Base-by-base conservation (phyloP, 1,284 basidiomycete genomes). In the Sphagnurus paluster region DNA sequence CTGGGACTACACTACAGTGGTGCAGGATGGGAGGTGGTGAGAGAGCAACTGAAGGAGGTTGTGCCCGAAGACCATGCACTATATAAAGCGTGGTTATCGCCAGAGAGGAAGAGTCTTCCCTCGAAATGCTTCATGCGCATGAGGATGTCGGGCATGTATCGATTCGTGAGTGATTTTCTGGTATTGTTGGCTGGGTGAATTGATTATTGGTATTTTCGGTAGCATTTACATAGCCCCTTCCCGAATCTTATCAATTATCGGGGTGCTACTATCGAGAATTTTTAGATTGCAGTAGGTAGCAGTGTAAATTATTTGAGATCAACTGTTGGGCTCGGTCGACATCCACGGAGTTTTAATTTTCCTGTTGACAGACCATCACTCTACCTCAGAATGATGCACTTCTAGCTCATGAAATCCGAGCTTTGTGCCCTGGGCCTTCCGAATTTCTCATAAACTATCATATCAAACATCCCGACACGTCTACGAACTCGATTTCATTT, bases 81-180 rank as follows among this genome's bases (percentile, higher is more conserved):
- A 24, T 67, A 69, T 46, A 53, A 65, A 39, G 66, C 72, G 14
- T 79, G 76, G 77, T 59, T 79, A 33, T 67, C 68, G 8, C 66
- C 68, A n/a, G 70, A 71, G 23, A 67, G 64, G 29, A 72, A 67
- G 52, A 74, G 70, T 4, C 56, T 79, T 32, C 69, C 71, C 11
- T 74, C 74, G 2, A 79, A 79, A 56, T 78, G 76, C 52, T 77
- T 76, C 55, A 63, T 79, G 60, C 69, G 76, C 19, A 79, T 78
- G 76, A 65, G 76, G 43, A 71, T 77, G 67, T 68, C 71, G 29
- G 74, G 70, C 36, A 72, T 74, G 70, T 74, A 74, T 63, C 64
- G 76, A 60, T 70, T 69, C 54, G 73, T 74, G 50, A 65, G 72
- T 68, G 19, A n/a, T n/a, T n/a, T n/a, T n/a, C n/a, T n/a, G n/a